Conservation (phyloP, 106 monocot genomes). For the Acorus gramineus region DNA sequence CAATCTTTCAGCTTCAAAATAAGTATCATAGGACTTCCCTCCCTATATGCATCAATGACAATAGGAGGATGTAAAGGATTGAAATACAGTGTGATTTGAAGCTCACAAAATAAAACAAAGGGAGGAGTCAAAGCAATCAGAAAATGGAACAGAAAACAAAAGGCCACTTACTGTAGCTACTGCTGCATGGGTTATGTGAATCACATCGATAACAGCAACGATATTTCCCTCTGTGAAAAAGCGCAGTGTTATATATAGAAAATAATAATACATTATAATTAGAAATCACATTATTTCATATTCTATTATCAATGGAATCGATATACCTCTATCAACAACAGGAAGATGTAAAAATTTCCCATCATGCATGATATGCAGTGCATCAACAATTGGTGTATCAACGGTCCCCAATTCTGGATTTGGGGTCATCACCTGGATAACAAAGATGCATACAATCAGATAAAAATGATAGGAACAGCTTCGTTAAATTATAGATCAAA, state of each 20-base stretch:
- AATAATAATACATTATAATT: not conserved
- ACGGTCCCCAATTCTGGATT: constrained; percentile 80
- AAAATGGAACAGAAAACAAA: not conserved
- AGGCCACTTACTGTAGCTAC: constrained; percentile 24
- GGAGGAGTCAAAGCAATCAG: not conserved
- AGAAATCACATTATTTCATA: not conserved
- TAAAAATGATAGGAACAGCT: not conserved
- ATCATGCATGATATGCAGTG: constrained; percentile 87
- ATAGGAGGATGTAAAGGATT: too few species aligned
- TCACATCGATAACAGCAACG: constrained; percentile 23
- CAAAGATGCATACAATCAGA: not conserved
- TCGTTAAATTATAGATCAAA: not conserved
- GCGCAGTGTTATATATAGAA: not conserved
- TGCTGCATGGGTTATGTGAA: constrained; percentile 30
- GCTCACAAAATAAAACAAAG: not conserved
- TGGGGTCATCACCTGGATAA: constrained; percentile 83
- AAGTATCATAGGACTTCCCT: too few species aligned
- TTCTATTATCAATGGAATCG: not conserved
- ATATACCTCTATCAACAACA: constrained; percentile 78
- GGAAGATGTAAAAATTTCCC: constrained; percentile 91
- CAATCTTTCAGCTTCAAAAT: too few species aligned
- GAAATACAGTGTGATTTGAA: too few species aligned
- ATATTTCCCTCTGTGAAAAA: constrained; percentile 25
- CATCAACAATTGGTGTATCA: constrained; percentile 88
- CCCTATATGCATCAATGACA: too few species aligned